Evolutionary conservation across 2,329 filamentous ascomycete genomes (phyloP).

Genomic region (Clonostachys rosea): DNA sequence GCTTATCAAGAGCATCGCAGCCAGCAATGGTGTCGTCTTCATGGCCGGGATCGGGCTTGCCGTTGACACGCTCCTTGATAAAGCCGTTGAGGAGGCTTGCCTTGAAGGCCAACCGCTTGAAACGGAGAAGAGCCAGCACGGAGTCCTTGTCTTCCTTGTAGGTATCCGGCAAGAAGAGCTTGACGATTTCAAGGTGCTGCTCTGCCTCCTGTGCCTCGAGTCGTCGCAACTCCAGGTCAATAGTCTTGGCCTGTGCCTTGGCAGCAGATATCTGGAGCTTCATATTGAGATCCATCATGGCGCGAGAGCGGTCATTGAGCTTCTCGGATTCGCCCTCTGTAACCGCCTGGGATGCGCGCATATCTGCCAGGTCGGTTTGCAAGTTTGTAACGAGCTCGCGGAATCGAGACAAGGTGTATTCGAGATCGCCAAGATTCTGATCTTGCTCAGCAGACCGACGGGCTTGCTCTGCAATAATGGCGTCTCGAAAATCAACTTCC

Average conservation of each 20-base stretch:
- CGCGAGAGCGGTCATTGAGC: constrained; percentile 79
- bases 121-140: constrained; percentile 81
- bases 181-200: constrained; percentile 84
- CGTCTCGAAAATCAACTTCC: constrained; percentile 85
- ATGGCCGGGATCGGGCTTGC: constrained; percentile 60
- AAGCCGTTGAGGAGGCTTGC: constrained; percentile 73
- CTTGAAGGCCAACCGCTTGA: constrained; percentile 87
- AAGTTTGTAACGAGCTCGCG: constrained; percentile 82
- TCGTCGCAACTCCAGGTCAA: constrained; percentile 82
- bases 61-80: constrained; percentile 71
- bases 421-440: constrained; percentile 76
- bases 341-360: constrained; percentile 86
- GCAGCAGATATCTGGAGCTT: constrained; percentile 86
- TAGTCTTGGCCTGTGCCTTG: constrained; percentile 90
- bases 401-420: constrained; percentile 86
- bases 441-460: constrained; percentile 73
- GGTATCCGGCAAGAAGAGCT: constrained; percentile 81
- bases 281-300: constrained; percentile 95
- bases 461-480: constrained; percentile 75
- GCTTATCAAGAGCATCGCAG: constrained; percentile 78
- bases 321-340: constrained; percentile 92
- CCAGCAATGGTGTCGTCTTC: constrained; percentile 77
- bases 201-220: constrained; percentile 85
- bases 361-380: constrained; percentile 84
- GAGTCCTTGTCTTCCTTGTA: constrained; percentile 80